Percentiles rank a stretch among this genome's conserved stretches.
Conservation (phyloP, 495 filamentous ascomycete species). For the Xylaria intraflava region DNA sequence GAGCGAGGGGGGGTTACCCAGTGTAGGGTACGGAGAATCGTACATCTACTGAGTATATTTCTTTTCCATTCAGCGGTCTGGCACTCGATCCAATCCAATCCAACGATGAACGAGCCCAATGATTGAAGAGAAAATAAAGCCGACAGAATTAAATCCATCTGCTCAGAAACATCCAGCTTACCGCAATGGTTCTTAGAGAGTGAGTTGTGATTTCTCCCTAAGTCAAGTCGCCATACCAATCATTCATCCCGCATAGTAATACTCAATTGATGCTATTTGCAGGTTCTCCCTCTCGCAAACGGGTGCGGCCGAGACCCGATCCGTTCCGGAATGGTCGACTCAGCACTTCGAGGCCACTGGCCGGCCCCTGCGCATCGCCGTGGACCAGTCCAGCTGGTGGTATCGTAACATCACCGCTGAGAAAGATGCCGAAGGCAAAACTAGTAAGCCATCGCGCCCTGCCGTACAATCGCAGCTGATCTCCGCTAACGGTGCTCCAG, state of each 20-base stretch:
- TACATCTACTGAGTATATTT: not conserved
- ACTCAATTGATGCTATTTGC: not conserved
- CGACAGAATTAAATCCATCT: not conserved
- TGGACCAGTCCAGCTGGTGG: constrained; percentile 20
- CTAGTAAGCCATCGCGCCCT: constrained; percentile 2
- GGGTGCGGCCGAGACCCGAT: constrained; percentile 9
- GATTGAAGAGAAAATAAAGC: not conserved
- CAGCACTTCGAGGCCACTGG: constrained; percentile 12
- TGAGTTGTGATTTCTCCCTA: not conserved
- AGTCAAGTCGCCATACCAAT: not conserved
- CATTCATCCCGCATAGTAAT: not conserved
- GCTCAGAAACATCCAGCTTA: not conserved
- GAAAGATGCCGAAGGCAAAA: constrained; percentile 12
- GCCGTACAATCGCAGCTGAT: not conserved
- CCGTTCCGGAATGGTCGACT: constrained; percentile 17
- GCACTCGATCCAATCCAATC: not conserved
- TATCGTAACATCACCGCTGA: constrained; percentile 13
- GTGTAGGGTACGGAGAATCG: no score
- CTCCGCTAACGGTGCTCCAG: constrained; percentile 3
- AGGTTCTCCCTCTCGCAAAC: constrained; percentile 17
- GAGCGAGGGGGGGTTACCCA: not conserved
- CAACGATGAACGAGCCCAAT: no score
- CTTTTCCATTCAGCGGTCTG: not conserved
- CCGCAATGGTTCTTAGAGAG: constrained; percentile 17
- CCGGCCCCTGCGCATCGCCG: constrained; percentile 17